Evolutionary conservation across 495 filamentous ascomycete species (phyloP).

Genomic region (Penicillium lagena): DNA sequence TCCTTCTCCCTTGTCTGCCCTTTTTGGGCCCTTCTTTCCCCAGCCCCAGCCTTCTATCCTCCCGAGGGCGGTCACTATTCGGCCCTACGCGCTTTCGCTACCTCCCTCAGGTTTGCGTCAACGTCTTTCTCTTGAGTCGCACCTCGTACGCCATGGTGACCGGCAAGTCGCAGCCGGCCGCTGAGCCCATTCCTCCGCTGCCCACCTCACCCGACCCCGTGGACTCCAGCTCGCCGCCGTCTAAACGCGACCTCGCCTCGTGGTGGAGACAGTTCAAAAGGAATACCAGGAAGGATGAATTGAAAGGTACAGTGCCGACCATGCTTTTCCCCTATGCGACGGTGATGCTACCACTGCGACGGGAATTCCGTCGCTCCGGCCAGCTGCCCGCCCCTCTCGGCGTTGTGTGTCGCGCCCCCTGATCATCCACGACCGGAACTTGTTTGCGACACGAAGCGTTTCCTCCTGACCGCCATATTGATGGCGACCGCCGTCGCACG

Average conservation of each 20-base stretch:
- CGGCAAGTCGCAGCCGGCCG: slow-evolving; percentile 35
- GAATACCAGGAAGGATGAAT: slow-evolving; percentile 65
- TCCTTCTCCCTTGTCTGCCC: too few relatives aligned
- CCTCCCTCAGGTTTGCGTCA: background rate
- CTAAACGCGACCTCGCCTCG: slow-evolving; percentile 73
- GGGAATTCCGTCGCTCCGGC: too few relatives aligned
- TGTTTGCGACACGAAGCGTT: too few relatives aligned
- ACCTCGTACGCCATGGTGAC: slow-evolving; percentile 33
- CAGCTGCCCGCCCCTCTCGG: too few relatives aligned
- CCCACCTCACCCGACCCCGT: slow-evolving; percentile 28
- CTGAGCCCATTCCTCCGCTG: slow-evolving; percentile 27
- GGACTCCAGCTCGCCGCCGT: slow-evolving; percentile 52
- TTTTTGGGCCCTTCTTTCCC: background rate
- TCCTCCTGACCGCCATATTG: too few relatives aligned
- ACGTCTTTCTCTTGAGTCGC: background rate
- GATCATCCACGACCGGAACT: background rate
- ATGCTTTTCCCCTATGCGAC: too few relatives aligned
- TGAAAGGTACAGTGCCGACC: slow-evolving; percentile 54
- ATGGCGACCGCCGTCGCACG: too few relatives aligned
- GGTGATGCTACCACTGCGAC: too few relatives aligned
- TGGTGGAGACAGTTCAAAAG: slow-evolving; percentile 92
- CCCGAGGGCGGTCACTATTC: too few relatives aligned
- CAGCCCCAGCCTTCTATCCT: background rate
- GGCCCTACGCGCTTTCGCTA: background rate
- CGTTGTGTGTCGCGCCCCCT: background rate